Conservation (phyloP, 2,329 filamentous ascomycete species). For the Pezicula rhizophila region DNA sequence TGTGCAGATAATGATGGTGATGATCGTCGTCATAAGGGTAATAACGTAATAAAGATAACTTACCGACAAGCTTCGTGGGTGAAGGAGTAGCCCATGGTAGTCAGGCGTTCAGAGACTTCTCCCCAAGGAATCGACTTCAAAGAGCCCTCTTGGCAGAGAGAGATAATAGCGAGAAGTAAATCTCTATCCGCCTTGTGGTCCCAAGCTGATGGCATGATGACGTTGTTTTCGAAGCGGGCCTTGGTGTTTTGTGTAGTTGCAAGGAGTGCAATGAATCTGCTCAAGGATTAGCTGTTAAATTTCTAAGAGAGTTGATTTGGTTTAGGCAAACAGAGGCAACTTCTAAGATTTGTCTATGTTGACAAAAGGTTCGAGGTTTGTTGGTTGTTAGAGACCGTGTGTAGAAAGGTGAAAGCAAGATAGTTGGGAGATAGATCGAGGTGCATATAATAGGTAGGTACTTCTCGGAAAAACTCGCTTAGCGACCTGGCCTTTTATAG, state of each 20-base stretch:
- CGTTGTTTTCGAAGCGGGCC: slow-evolving; percentile 1
- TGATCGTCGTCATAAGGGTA: neutral
- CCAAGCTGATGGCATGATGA: slow-evolving; percentile 17
- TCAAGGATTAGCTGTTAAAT: no score
- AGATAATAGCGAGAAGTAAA: slow-evolving; percentile 24
- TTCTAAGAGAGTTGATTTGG: no score
- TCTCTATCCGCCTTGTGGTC: slow-evolving; percentile 20
- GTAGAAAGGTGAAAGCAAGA: neutral
- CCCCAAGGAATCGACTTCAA: slow-evolving; percentile 20
- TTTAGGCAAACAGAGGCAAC: no score
- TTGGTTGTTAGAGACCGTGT: no score
- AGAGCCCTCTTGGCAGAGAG: slow-evolving; percentile 10
- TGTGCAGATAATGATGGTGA: neutral
- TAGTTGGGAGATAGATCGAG: neutral
- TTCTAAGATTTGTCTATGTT: neutral
- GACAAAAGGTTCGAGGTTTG: neutral
- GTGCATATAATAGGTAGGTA: neutral
- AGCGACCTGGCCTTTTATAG: neutral
- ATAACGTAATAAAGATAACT: slow-evolving; percentile 3
- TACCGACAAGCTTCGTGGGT: slow-evolving; percentile 26
- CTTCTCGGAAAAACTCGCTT: neutral
- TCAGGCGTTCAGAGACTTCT: slow-evolving; percentile 15
- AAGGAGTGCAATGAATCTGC: no score
- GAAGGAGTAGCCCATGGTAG: slow-evolving; percentile 17
- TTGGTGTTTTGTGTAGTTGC: neutral